Evolutionary conservation across 768 basidiomycete species (phyloP), one percentile per base, ranked within the genome.

Genomic region (Kwoniella sp.): DNA sequence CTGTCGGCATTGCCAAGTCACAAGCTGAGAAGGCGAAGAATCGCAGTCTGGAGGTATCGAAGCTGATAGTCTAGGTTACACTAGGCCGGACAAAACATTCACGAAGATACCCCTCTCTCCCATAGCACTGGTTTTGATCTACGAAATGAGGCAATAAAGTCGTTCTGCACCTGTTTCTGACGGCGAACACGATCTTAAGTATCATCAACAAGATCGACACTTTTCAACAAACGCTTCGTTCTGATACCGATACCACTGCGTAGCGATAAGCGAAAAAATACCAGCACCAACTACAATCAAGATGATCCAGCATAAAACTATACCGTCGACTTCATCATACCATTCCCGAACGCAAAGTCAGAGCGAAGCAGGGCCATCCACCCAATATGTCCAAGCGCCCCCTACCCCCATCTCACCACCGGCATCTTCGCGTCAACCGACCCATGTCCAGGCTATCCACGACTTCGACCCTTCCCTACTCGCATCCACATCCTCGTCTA

Each of bases 371-470:
- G 60, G 60, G 19, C 46, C 60, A 9, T 62, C 60, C 19, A 33
- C 60, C 5, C 60, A 47, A 26, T 40, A 55, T 55, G 46, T 47
- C 29, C 40, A 29, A 62, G 26, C 52, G 55, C 22, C 55, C 24
- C 56, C 62, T 10, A 57, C 55, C 2, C 55, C 49, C n/a, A 52
- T 52, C 24, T 40, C 47, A n/a, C 55, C 55, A 2, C 27, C 26
- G 6, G 19, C 44, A 25, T 19, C 37, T 22, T 12, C 49, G 22
- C 55, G 55, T 25, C 62, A 44, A 6, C 67, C 67, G 27, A 73
- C 65, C 26, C 68, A 70, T 55, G 75, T 77, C 19, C 75, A 77
- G 46, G 92, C 95, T 2, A 89, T 95, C 84, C 93, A 98, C 77
- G 92, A 96, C 79, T 98, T 92, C 72, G 67, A 73, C 33, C 74